Evolutionary conservation across 768 basidiomycete species (phyloP), one percentile per base, ranked within the genome.

Genomic region (Podaxis sp.): DNA sequence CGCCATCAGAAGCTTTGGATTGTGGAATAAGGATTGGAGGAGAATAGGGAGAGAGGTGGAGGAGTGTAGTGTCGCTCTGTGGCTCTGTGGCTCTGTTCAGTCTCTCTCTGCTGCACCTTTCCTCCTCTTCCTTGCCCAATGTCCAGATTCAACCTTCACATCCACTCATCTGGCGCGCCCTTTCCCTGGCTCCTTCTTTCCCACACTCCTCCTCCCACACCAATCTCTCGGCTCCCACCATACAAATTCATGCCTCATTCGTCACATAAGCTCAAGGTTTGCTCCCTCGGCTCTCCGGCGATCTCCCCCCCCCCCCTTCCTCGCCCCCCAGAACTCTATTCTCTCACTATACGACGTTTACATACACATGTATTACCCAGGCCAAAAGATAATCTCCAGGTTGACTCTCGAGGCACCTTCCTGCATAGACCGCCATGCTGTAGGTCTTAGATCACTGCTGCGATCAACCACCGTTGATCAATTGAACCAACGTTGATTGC

Each of bases 231-330:
- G 55, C 11, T 42, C 53, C 16, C 27, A 7, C 14, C 50, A 21
- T 6, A 21, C 47, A 25, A 18, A 18, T 7, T 7, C 47, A 23
- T 23, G 10, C 47, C 10, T 21, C 50, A 14, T 2, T 37, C 27
- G 27, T 37, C 36, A 37, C 52, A 4, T 23, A 54, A 54, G n/a
- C 52, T 54, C 52, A 54, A 54, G 52, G 52, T 54, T 54, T 40
- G 52, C 35, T 37, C 36, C n/a, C 35, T 38, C 32, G n/a, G 9
- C 52, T 18, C 27, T 14, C 28, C 50, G 50, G 50, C 23, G 27
- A 51, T 27, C 27, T 54, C 35, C 36, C 18, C 50, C 50, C 7
- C 9, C 9, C n/a, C n/a, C n/a, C n/a, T n/a, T n/a, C n/a, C n/a
- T n/a, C n/a, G n/a, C n/a, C n/a, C n/a, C 50, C 28, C 21, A 25